phyloP scores from a whole-genome alignment of 1,139 yeast genomes.

The Taphrina flavorubra region DNA sequence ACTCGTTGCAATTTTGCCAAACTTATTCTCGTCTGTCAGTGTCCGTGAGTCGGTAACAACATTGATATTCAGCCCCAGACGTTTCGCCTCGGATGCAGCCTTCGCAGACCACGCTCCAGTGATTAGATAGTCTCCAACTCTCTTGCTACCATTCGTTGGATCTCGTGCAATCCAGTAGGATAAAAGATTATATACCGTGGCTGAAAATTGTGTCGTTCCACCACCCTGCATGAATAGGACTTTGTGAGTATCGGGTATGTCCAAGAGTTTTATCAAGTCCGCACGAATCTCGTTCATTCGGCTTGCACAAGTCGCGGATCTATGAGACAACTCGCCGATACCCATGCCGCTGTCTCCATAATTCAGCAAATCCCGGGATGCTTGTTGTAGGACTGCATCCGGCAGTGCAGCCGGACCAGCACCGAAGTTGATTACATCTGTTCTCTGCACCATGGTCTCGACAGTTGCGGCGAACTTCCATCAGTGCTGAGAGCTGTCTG shows the following conservation, averaged over 20 bases:
- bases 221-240: conserved; percentile 97
- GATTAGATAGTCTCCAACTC: conserved; percentile 83
- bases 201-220: conserved; percentile 93
- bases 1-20: conserved; percentile 67
- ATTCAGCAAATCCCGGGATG: conserved; percentile 78
- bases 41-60: conserved; percentile 68
- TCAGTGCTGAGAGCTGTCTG: too few species aligned
- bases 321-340: conserved; percentile 92
- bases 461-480: too few species aligned
- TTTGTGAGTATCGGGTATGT: conserved; percentile 89
- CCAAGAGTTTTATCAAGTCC: conserved; percentile 65
- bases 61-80: conserved; percentile 80
- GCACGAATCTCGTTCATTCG: conserved; percentile 79
- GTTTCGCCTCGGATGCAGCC: conserved; percentile 79
- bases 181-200: conserved; percentile 79
- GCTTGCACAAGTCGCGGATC: conserved; percentile 78
- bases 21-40: conserved; percentile 57
- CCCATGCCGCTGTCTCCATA: conserved; percentile 77
- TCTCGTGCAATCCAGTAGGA: conserved; percentile 76
- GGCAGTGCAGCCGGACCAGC: conserved; percentile 98
- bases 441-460: conserved; percentile 16
- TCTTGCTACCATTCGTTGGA: conserved; percentile 56
- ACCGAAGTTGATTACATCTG: conserved; percentile 66
- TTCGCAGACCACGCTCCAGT: conserved; percentile 95
- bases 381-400: conserved; percentile 78